Base-by-base conservation (phyloP, 805 yeast genomes). In the Lachancea cidri region DNA sequence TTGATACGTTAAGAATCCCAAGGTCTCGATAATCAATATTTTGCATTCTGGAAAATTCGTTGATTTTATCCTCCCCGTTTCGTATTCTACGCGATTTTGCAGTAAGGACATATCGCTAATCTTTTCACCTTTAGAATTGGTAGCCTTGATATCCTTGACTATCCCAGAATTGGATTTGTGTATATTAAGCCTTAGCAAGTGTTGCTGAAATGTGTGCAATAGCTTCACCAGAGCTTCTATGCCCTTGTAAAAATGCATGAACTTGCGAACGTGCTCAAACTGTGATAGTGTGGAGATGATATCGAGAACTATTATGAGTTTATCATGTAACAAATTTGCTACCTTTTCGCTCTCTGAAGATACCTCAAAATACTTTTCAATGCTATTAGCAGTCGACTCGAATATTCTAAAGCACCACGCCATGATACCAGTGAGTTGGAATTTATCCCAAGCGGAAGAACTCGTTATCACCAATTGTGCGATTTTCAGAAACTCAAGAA, bases 31-130 rank as follows among this genome's bases (percentile, higher is more conserved):
- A 8, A 83, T 63, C 17, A 83, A 64, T 1, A 82, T 72, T 53
- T 86, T 86, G 9, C 79, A 71, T 32, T 77, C 73, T 0, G 94
- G 93, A 45, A 83, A 81, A 34, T 61, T 50, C 17, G 66, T 57
- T 11, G 68, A 47, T 33, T 48, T 51, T 19, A 63, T 57, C 9
- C 38, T 44, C 15, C 46, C 42, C 2, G 42, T 31, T 6, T 38
- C 43, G 15, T 36, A 44, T 41, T 60, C 62, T 3, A 62, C 48
- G 32, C 66, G 57, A 5, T 41, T 53, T 35, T 42, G 24, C 27
- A 42, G 29, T 37, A 48, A 35, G 37, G 42, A 42, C 54, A 62
- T 34, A 65, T 72, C 49, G 60, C 53, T 35, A 57, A 60, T 45
- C 32, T 53, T 53, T 9, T 43, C 46, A 14, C 64, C 65, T 5